phyloP scores from a whole-genome alignment of 2,329 filamentous ascomycete genomes.

The Thielaviopsis ethacetica region DNA sequence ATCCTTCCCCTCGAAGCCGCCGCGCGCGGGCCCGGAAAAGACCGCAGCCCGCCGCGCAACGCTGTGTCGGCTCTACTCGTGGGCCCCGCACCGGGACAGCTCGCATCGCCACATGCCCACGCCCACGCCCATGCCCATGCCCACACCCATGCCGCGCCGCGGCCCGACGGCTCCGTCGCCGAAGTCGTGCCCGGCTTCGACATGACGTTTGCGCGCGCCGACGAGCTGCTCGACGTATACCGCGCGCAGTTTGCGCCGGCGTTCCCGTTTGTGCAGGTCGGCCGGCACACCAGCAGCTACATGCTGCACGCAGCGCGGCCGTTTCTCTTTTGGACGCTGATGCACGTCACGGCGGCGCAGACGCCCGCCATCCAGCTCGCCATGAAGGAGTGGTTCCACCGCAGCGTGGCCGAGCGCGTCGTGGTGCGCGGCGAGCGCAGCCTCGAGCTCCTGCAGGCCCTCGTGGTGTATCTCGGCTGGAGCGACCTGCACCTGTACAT shows the following conservation, averaged over 20 bases:
- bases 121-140: too few species aligned
- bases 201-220: conserved; percentile 20
- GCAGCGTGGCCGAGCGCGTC: conserved; percentile 22
- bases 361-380: conserved; percentile 18
- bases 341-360: conserved; percentile 21
- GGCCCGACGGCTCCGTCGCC: not conserved
- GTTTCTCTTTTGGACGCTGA: conserved; percentile 23
- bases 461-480: conserved; percentile 24
- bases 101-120: conserved; percentile 15
- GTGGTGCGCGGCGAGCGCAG: conserved; percentile 22
- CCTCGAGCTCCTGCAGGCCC: conserved; percentile 23
- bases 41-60: not conserved
- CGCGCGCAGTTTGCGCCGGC: conserved; percentile 18
- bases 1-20: not conserved
- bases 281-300: conserved; percentile 14
- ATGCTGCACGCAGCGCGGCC: conserved; percentile 19
- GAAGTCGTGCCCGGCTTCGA: conserved; percentile 22
- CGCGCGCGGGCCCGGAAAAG: not conserved
- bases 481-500: conserved; percentile 24
- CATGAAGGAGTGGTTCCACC: conserved; percentile 22
- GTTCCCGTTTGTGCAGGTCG: conserved; percentile 25
- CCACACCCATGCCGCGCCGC: not conserved
- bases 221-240: conserved; percentile 20
- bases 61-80: conserved; percentile 19
- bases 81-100: conserved; percentile 18